A percentile compares a stretch with the other conserved stretches of the same genome.
These are phyloP conservation scores for Rhododendron ferrugineum DNA, from an alignment of 148 eudicot genomes.

Conservation along the genomic window DNA sequence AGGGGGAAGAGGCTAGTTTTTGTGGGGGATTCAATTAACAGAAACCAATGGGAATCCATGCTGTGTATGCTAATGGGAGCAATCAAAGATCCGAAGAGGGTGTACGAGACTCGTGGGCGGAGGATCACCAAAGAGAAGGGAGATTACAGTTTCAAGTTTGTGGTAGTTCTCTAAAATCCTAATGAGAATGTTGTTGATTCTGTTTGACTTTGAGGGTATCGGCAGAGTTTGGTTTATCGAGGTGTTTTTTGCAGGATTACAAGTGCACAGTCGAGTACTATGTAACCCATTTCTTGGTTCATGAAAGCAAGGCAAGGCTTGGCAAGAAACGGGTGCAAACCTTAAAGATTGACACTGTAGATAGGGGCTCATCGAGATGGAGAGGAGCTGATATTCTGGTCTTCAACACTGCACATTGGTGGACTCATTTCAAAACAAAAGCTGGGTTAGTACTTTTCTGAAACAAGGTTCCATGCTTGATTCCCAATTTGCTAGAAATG, in stretches of 20 bases:
- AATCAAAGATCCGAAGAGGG: conserved; percentile 73
- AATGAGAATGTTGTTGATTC: neutral
- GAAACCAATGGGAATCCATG: conserved; percentile 98
- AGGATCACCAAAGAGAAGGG: conserved; percentile 76
- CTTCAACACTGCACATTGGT: conserved; percentile 97
- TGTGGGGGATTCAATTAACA: conserved; percentile 87
- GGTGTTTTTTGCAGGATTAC: conserved; percentile 58
- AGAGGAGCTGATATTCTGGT: conserved; percentile 90
- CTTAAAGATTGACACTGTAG: conserved; percentile 71
- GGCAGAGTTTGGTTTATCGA: neutral
- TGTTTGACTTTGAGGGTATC: neutral
- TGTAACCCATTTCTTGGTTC: conserved; percentile 84
- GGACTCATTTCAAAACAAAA: conserved; percentile 84
- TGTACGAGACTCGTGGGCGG: conserved; percentile 77
- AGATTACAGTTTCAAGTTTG: conserved; percentile 70
- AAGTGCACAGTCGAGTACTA: conserved; percentile 82
- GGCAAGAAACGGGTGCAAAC: conserved; percentile 74
- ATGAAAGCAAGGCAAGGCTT: conserved; percentile 79
- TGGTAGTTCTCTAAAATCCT: conserved; percentile 34
- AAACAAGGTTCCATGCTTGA: neutral
- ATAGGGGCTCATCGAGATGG: conserved; percentile 84
- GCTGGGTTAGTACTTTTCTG: conserved; percentile 58
- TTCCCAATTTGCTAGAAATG: neutral
- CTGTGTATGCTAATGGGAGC: conserved; percentile 78
- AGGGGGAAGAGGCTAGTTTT: conserved; percentile 89